Percentiles rank a stretch among this genome's conserved stretches.
Conservation (phyloP, 768 basidiomycete species). For the Termitomyces sp. region DNA sequence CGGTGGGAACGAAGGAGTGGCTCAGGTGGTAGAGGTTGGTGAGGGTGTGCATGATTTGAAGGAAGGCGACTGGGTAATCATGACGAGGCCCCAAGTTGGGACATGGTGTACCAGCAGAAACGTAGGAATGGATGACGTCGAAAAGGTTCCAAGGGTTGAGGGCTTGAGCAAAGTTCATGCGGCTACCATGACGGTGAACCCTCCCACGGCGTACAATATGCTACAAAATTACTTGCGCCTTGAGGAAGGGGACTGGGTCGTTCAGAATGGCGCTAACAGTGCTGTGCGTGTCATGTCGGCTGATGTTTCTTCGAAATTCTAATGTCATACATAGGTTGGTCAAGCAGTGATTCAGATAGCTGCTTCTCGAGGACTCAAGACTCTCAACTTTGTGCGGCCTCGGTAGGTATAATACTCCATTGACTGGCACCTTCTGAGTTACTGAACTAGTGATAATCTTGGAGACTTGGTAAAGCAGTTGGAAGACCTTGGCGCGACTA, state of each 20-base stretch:
- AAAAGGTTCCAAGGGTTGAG: constrained; percentile 47
- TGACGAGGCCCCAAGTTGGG: constrained; percentile 63
- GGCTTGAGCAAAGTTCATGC: constrained; percentile 54
- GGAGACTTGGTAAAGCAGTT: constrained; percentile 45
- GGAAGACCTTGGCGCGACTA: constrained; percentile 60
- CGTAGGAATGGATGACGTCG: constrained; percentile 47
- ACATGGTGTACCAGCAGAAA: constrained; percentile 66
- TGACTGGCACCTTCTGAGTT: background rate
- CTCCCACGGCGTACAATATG: constrained; percentile 81
- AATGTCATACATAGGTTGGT: constrained; percentile 48
- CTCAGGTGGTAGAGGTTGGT: constrained; percentile 58
- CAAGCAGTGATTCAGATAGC: constrained; percentile 87
- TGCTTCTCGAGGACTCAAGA: constrained; percentile 61
- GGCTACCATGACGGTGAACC: constrained; percentile 82
- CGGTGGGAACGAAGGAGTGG: constrained; percentile 76
- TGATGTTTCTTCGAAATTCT: background rate
- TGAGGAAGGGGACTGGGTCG: constrained; percentile 66
- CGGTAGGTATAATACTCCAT: constrained; percentile 34
- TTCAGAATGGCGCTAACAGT: constrained; percentile 86
- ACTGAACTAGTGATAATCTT: constrained; percentile 46
- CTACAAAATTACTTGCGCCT: constrained; percentile 63
- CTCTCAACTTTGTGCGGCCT: constrained; percentile 76
- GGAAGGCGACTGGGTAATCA: constrained; percentile 69
- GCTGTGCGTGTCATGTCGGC: constrained; percentile 43
- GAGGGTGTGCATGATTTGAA: constrained; percentile 40